Evolutionary conservation across 768 basidiomycete genomes (phyloP), one percentile per base, ranked within the genome.

Genomic region (Trametes cubensis): DNA sequence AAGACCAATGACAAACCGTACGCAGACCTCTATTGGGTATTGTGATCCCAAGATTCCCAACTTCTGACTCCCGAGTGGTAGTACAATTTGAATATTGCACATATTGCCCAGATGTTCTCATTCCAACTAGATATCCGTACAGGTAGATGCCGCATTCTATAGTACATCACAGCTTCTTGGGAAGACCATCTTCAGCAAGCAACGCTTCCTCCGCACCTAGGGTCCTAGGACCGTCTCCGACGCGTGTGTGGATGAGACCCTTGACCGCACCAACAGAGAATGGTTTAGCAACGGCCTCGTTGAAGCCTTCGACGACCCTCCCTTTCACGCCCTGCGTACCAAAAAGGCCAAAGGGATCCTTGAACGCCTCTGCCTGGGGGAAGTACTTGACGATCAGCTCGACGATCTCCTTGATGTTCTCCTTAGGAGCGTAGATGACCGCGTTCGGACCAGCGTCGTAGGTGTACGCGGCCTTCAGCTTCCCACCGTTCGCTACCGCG

Each of bases 391-490:
- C 76, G 66, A 98, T 81, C 66, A 94, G 75, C 69, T 85, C 78
- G 48, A 94, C 78, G 67, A 99, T 89, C 74, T 88, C 85, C 66
- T 82, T 83, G 70, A 97, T 78, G 75, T 95, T 85, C 69, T 86
- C 81, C 66, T 88, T 80, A 4, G 84, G 83, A 0, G 94, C 85
- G 76, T 98, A 99, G 70, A 99, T 94, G 73, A 99, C 97, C 2
- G 95, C 95, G 76, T 99, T 99, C 15, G 97, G 97, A 34, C 97
- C 97, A 0, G 97, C 97, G 70, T 99, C 97, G 72, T 90, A 98
- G n/a, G 97, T 99, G 77, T 99, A 99, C 44, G 96, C 97, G 0
- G 95, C 97, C 70, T 91, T 87, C 74, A 85, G 79, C 55, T 84
- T 83, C 2, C 80, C 79, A 48, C 74, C 84, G 72, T 62, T 76